A percentile compares a stretch with the other conserved stretches of the same genome.
phyloP scores from a whole-genome alignment of 805 yeast species.

The Teunomyces panamensis region DNA sequence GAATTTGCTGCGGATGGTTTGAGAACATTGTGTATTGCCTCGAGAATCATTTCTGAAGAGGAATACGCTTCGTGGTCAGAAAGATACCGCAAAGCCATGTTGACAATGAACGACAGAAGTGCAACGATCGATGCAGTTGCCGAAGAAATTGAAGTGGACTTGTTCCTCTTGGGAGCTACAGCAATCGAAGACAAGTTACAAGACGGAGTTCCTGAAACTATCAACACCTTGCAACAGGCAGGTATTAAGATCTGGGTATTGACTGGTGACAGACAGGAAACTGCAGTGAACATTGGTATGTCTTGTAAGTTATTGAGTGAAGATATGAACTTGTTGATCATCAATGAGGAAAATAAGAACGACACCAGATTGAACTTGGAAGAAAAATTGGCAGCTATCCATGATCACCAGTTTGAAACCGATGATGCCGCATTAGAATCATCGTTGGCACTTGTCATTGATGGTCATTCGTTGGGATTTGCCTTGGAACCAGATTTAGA shows the following conservation, averaged over 20 bases:
- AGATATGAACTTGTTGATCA: slow-evolving; percentile 89
- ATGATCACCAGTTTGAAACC: slow-evolving; percentile 59
- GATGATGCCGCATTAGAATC: slow-evolving; percentile 59
- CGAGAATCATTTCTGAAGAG: slow-evolving; percentile 70
- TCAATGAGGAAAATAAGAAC: slow-evolving; percentile 80
- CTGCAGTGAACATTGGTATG: slow-evolving; percentile 98
- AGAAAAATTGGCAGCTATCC: slow-evolving; percentile 73
- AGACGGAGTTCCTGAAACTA: slow-evolving; percentile 98
- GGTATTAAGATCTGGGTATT: slow-evolving; percentile 97
- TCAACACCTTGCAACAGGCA: slow-evolving; percentile 90
- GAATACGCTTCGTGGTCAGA: slow-evolving; percentile 74
- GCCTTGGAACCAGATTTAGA: slow-evolving; percentile 84
- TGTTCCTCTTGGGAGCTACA: slow-evolving; percentile 89
- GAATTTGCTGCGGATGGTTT: slow-evolving; percentile 96
- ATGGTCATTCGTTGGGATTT: slow-evolving; percentile 84
- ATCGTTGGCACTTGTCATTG: slow-evolving; percentile 85
- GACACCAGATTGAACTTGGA: slow-evolving; percentile 72
- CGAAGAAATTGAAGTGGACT: slow-evolving; percentile 75
- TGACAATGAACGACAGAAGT: slow-evolving; percentile 72
- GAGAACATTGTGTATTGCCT: slow-evolving; percentile 90
- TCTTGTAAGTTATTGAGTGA: slow-evolving; percentile 91
- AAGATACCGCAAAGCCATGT: slow-evolving; percentile 73
- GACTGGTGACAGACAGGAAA: slow-evolving; percentile 98
- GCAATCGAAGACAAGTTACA: slow-evolving; percentile 98
- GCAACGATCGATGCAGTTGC: slow-evolving; percentile 84